These are phyloP conservation scores for Colletotrichum limetticola DNA, from an alignment of 2,329 filamentous ascomycete genomes.

Conservation along the genomic window DNA sequence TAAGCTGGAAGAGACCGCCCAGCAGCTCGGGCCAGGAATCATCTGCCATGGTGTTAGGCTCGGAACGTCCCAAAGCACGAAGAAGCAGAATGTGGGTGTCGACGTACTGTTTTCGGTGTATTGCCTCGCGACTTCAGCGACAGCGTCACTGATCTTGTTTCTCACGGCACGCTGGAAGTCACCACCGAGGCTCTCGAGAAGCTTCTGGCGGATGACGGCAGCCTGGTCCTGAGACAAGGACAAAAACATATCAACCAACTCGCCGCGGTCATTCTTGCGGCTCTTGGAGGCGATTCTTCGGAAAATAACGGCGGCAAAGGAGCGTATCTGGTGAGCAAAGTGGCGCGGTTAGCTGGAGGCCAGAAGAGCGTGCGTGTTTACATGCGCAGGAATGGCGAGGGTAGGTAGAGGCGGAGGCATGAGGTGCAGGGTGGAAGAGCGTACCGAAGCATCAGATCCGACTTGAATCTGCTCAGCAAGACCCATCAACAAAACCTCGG, in stretches of 20 bases:
- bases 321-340: constrained; percentile 72
- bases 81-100: constrained; percentile 12
- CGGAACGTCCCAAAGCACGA: background rate
- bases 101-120: constrained; percentile 89
- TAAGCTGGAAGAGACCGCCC: constrained; percentile 86
- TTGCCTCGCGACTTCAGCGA: constrained; percentile 94
- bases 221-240: constrained; percentile 80
- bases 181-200: constrained; percentile 79
- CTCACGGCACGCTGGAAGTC: constrained; percentile 81
- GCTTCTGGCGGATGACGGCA: constrained; percentile 82
- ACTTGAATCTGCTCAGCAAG: constrained; percentile 90
- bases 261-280: constrained; percentile 77
- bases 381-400: background rate
- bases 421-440: constrained; percentile 35
- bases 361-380: background rate
- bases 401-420: background rate
- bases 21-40: constrained; percentile 92
- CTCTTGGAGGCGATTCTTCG: constrained; percentile 92
- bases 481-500: constrained; percentile 92
- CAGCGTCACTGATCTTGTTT: constrained; percentile 97
- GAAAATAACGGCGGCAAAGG: constrained; percentile 94
- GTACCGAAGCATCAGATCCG: constrained; percentile 77
- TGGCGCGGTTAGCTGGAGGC: constrained; percentile 1
- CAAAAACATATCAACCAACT: constrained; percentile 86
- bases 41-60: constrained; percentile 58